Evolutionary conservation across 805 yeast species (phyloP).

Genomic region (Metschnikowia matae): DNA sequence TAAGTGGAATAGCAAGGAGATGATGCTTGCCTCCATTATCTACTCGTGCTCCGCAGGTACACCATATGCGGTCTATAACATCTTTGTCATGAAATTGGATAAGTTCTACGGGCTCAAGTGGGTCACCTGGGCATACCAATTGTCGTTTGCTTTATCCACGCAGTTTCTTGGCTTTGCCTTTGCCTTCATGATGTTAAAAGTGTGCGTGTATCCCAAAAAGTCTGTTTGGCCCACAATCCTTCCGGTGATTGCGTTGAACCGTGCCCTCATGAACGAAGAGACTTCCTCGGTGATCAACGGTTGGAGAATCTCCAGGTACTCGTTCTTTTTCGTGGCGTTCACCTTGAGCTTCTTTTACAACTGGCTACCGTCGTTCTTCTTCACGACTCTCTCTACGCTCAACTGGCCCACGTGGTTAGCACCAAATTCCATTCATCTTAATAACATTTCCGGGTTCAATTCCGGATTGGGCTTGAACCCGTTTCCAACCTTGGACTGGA

Average conservation of each 20-base stretch:
- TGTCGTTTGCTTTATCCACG: conserved; percentile 49
- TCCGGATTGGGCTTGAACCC: conserved; percentile 42
- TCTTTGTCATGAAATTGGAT: conserved; percentile 41
- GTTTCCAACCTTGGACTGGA: conserved; percentile 43
- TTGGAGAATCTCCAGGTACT: conserved; percentile 40
- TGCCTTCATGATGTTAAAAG: conserved; percentile 60
- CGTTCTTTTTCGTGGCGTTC: conserved; percentile 35
- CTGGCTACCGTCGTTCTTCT: conserved; percentile 40
- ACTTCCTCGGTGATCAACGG: conserved; percentile 25
- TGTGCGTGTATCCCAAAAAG: conserved; percentile 42
- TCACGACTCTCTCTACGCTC: conserved; percentile 36
- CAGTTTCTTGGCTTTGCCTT: conserved; percentile 65
- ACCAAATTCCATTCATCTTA: conserved; percentile 36
- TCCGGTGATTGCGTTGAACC: conserved; percentile 41
- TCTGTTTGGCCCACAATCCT: conserved; percentile 43
- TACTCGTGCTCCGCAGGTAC: conserved; percentile 41
- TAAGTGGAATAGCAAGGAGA: conserved; percentile 42
- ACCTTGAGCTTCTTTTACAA: conserved; percentile 36
- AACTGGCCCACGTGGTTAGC: conserved; percentile 46
- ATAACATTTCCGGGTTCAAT: conserved; percentile 36
- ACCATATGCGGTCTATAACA: conserved; percentile 40
- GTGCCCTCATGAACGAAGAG: conserved; percentile 36
- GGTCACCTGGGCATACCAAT: conserved; percentile 50
- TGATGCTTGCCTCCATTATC: conserved; percentile 43
- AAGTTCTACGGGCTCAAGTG: conserved; percentile 40